Evolutionary conservation across 2,329 filamentous ascomycete genomes (phyloP).

Genomic region (Phaeosphaeria sp.): DNA sequence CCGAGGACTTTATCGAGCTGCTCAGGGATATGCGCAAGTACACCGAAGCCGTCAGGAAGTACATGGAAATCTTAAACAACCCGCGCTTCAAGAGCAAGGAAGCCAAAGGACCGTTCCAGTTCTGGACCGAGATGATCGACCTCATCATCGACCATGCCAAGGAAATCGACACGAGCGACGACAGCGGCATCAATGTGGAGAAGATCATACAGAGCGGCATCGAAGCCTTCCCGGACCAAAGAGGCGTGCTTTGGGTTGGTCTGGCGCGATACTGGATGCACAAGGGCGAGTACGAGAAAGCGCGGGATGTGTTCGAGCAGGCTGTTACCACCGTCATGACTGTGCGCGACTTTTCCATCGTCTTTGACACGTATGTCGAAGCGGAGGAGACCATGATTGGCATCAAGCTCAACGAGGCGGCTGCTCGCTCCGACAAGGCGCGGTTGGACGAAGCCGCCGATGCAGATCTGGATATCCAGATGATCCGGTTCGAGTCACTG

Average conservation of each 20-base stretch:
- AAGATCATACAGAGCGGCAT: conserved; percentile 93
- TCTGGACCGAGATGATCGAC: conserved; percentile 98
- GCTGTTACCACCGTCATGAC: conserved; percentile 99
- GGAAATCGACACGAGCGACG: conserved; percentile 80
- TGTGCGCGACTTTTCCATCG: conserved; percentile 92
- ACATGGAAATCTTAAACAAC: conserved; percentile 92
- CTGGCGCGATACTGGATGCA: conserved; percentile 97
- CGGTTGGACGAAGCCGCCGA: conserved; percentile 82
- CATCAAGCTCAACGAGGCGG: conserved; percentile 87
- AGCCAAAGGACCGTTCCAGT: conserved; percentile 91
- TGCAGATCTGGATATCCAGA: conserved; percentile 92
- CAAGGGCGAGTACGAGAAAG: conserved; percentile 88
- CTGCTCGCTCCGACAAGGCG: conserved; percentile 78
- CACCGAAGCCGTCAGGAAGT: conserved; percentile 88
- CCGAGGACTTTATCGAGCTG: conserved; percentile 93
- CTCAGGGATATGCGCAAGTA: conserved; percentile 82
- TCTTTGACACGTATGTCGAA: conserved; percentile 95
- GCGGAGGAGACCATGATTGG: conserved; percentile 97
- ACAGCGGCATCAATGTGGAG: conserved; percentile 87
- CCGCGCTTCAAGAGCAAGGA: conserved; percentile 89
- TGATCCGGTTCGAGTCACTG: conserved; percentile 97
- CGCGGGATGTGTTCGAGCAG: conserved; percentile 93
- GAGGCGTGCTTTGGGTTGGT: conserved; percentile 93
- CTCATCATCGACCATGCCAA: conserved; percentile 89
- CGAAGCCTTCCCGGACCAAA: conserved; percentile 86